phyloP scores from a whole-genome alignment of 129 eudicot genomes.

The Ambrosia artemisiifolia region DNA sequence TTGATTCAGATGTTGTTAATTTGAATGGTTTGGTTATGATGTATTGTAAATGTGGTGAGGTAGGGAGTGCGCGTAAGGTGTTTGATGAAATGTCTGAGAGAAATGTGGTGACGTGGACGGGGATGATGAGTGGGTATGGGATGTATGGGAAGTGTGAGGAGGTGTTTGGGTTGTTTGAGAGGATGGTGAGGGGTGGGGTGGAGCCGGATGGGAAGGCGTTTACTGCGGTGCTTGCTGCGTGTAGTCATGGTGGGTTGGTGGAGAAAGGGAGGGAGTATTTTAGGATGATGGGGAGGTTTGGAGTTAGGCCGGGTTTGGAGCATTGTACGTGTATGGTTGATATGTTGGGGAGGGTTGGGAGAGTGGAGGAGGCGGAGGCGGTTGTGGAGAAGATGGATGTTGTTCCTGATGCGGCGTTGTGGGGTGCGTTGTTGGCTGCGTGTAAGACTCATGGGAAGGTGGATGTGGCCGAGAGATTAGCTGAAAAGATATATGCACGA shows the following conservation, averaged over 20 bases:
- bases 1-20: constrained; percentile 35
- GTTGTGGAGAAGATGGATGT: constrained; percentile 32
- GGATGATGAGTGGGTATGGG: constrained; percentile 49
- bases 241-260: constrained; percentile 50
- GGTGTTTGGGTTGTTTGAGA: constrained; percentile 35
- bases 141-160: constrained; percentile 23
- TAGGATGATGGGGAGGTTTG: constrained; percentile 44
- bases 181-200: constrained; percentile 25
- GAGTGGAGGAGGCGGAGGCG: constrained; percentile 37
- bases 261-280: constrained; percentile 52
- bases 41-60: constrained; percentile 27
- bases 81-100: constrained; percentile 49
- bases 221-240: constrained; percentile 26
- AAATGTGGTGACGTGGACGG: constrained; percentile 46
- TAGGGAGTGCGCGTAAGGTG: constrained; percentile 32
- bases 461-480: constrained; percentile 48
- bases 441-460: constrained; percentile 48
- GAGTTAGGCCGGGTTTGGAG: constrained; percentile 36
- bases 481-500: constrained; percentile 35
- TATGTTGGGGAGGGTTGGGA: constrained; percentile 61
- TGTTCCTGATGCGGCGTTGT: constrained; percentile 42
- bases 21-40: constrained; percentile 26
- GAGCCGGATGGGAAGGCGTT: constrained; percentile 30
- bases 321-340: constrained; percentile 68
- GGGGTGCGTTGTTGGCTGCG: constrained; percentile 47